Base-by-base conservation (phyloP, 2,329 filamentous ascomycete species). In the Lecanoromycetidae sp. region DNA sequence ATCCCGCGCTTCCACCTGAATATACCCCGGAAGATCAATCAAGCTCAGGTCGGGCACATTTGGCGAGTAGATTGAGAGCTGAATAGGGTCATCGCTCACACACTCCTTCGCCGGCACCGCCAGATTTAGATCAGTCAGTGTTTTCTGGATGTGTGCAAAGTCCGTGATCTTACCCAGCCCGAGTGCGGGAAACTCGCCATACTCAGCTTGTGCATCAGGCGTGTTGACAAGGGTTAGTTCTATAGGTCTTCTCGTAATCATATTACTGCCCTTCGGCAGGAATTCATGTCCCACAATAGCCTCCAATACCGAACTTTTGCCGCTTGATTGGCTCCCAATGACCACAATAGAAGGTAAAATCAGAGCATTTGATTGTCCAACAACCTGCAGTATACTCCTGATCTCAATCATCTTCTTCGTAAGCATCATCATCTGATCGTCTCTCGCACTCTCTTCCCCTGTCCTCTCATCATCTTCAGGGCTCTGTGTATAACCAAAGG, bases 331-430 rank as follows among this genome's bases (percentile, higher is more conserved):
- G 2, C 91, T 98, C 20, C 91, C 91, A 57, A 98, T 95, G 30
- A 98, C 91, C n/a, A 98, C 91, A 49, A 98, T 98, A 0, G 93
- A 96, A 0, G 91, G 91, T 19, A 98, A 69, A 1, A 84, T 90
- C 53, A 98, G 70, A 3, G 85, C 79, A 54, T 83, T 87, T 0
- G 88, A 93, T 68, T 98, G 90, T 27, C 88, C 93, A 38, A 98
- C 84, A 22, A 82, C 86, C 60, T 93, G 84, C 20, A 98, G 72
- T 48, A 98, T 86, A 56, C 82, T 88, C 56, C 93, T 76, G 48
- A 98, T 96, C 69, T 98, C 91, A 59, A 98, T 98, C 91, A 98
- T 98, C 69, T 96, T 96, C 69, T 91, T 90, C 2, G 93, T 98
- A 59, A 98, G 71, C 56, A 95, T 74, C 91, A 98, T 98, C 90